phyloP scores from a whole-genome alignment of 1,139 yeast genomes.

The Candida smagusa region DNA sequence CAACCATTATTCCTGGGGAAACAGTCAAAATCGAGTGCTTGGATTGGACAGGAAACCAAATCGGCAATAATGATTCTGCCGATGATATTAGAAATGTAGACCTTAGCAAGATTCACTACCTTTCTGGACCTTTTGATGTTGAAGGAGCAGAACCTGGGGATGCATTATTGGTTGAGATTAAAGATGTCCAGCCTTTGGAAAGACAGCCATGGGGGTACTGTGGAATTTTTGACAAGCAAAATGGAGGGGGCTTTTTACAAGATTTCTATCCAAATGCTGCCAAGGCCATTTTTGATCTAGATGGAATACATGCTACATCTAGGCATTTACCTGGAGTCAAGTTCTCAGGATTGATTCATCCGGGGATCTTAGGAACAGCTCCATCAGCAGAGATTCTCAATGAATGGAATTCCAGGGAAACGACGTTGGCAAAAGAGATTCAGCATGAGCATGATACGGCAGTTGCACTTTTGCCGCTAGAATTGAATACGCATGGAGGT shows the following conservation, averaged over 20 bases:
- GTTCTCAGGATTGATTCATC: slow-evolving; percentile 43
- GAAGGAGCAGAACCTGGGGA: slow-evolving; percentile 48
- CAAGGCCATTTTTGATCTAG: slow-evolving; percentile 50
- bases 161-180: slow-evolving; percentile 45
- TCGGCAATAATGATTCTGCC: slow-evolving; percentile 43
- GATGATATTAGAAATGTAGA: slow-evolving; percentile 45
- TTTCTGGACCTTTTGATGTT: slow-evolving; percentile 47
- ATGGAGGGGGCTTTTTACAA: slow-evolving; percentile 51
- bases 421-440: slow-evolving; percentile 23
- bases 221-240: slow-evolving; percentile 44
- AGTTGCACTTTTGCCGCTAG: slow-evolving; percentile 41
- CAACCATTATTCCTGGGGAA: slow-evolving; percentile 37
- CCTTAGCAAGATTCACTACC: slow-evolving; percentile 42
- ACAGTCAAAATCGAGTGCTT: slow-evolving; percentile 46
- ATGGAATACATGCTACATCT: slow-evolving; percentile 46
- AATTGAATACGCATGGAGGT: slow-evolving; percentile 37
- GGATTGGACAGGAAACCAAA: slow-evolving; percentile 54
- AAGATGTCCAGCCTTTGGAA: slow-evolving; percentile 50
- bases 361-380: slow-evolving; percentile 50
- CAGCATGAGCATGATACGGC: slow-evolving; percentile 30
- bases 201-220: slow-evolving; percentile 53
- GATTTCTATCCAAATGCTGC: slow-evolving; percentile 47
- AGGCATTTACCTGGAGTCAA: slow-evolving; percentile 48
- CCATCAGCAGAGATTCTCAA: slow-evolving; percentile 40
- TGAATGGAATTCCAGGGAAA: slow-evolving; percentile 45